phyloP scores from a whole-genome alignment of 2,329 filamentous ascomycete genomes.

The Stachybotrys echinatus region DNA sequence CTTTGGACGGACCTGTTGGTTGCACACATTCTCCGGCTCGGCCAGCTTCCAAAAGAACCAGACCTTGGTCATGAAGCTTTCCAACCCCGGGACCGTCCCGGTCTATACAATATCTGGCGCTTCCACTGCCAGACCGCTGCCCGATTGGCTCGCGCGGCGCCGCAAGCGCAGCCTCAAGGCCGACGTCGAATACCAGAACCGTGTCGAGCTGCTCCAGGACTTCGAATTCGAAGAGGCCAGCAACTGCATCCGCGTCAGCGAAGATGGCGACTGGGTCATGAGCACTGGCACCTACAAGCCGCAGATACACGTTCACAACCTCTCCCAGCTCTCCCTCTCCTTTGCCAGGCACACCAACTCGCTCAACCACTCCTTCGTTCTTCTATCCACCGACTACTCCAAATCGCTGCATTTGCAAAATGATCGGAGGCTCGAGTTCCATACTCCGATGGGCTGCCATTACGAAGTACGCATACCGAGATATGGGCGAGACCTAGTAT shows the following conservation, averaged over 20 bases:
- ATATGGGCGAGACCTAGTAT: conserved; percentile 86
- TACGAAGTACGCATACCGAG: conserved; percentile 85
- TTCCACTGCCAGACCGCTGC: conserved; percentile 78
- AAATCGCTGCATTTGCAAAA: conserved; percentile 93
- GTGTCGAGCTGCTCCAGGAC: conserved; percentile 91
- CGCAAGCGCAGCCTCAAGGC: conserved; percentile 89
- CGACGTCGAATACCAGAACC: conserved; percentile 86
- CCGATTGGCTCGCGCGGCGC: conserved; percentile 90
- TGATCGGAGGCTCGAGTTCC: conserved; percentile 88
- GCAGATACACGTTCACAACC: conserved; percentile 85
- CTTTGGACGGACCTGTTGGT: too few species aligned
- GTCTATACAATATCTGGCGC: conserved; percentile 95
- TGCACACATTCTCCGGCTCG: too few species aligned
- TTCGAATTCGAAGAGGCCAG: conserved; percentile 98
- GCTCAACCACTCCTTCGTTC: conserved; percentile 83
- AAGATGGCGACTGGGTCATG: conserved; percentile 97
- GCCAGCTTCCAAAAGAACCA: too few species aligned
- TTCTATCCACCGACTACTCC: conserved; percentile 85
- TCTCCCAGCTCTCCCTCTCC: conserved; percentile 89
- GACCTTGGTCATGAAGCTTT: conserved; percentile 72
- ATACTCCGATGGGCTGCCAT: conserved; percentile 82
- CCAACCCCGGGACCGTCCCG: conserved; percentile 74
- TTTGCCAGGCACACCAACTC: conserved; percentile 88
- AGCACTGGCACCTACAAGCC: conserved; percentile 73
- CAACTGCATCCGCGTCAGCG: conserved; percentile 80